These are phyloP conservation scores for Salix udensis DNA, from an alignment of 345 rosid species.

Conservation along the genomic window DNA sequence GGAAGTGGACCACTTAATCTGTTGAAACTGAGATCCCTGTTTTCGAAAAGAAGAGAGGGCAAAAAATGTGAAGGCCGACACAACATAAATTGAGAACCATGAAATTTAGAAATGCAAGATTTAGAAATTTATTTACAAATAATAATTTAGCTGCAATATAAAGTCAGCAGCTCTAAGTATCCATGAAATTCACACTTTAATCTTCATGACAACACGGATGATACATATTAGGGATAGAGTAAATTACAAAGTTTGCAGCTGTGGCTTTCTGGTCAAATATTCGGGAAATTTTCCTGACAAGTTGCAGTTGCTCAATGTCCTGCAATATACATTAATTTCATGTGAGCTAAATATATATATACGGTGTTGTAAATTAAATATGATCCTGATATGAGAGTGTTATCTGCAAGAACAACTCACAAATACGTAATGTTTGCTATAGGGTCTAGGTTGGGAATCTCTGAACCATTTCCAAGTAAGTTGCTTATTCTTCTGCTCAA, in stretches of 20 bases:
- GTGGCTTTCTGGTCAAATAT: neutral
- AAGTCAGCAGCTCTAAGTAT: neutral
- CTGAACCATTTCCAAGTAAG: constrained; percentile 10
- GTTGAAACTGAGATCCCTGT: constrained; percentile 17
- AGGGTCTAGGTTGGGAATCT: neutral
- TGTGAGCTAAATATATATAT: neutral
- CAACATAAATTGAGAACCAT: too few species aligned
- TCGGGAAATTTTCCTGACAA: neutral
- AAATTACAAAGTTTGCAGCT: constrained; percentile 5
- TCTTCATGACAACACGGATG: neutral
- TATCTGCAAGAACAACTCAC: constrained; percentile 4
- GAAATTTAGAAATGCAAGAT: too few species aligned
- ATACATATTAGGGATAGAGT: neutral
- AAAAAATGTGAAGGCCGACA: too few species aligned
- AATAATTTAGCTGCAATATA: neutral
- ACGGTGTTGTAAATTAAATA: neutral
- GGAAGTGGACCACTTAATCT: constrained; percentile 9
- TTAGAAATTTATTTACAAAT: too few species aligned
- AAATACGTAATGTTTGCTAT: neutral
- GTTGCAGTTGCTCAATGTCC: constrained; percentile 18
- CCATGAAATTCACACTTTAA: neutral
- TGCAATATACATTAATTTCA: neutral
- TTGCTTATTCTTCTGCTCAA: constrained; percentile 15
- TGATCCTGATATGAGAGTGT: neutral
- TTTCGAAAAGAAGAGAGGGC: too few species aligned